Percentiles rank a stretch among this genome's conserved stretches.
Evolutionary conservation across 495 filamentous ascomycete species (phyloP).

Genomic region (Chaetomium tenue): DNA sequence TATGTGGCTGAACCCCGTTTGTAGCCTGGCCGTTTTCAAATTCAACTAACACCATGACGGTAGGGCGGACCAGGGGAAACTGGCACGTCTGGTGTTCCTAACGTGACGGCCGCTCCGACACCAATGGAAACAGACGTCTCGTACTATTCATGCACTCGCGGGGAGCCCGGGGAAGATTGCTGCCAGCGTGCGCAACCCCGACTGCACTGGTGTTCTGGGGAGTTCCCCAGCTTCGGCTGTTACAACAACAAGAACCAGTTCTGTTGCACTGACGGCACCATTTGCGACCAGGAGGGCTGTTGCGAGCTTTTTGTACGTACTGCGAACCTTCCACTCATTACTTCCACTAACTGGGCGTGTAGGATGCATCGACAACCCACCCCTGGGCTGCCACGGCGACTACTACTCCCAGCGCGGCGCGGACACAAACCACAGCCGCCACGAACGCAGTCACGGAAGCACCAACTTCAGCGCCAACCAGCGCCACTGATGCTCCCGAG

Average conservation of each 20-base stretch:
- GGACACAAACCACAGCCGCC: background rate
- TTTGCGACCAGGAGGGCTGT: conserved; percentile 13
- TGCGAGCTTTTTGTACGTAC: conserved; percentile 9
- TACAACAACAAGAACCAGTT: conserved; percentile 12
- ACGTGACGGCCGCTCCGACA: background rate
- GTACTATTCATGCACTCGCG: background rate
- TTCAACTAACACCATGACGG: background rate
- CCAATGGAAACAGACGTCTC: background rate
- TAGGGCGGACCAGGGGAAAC: conserved; percentile 3
- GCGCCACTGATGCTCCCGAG: no score
- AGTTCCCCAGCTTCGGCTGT: background rate
- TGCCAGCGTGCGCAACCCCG: background rate
- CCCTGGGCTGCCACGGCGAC: background rate
- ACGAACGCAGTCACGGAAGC: background rate
- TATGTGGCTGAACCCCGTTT: background rate
- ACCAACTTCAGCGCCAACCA: background rate
- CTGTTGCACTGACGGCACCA: conserved; percentile 11
- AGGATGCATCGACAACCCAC: background rate
- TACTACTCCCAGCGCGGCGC: background rate
- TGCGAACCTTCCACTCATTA: background rate
- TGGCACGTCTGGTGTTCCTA: conserved; percentile 2
- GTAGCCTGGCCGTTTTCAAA: background rate
- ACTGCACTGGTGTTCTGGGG: conserved; percentile 7
- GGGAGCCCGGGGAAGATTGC: conserved; percentile 3
- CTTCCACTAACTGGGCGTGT: background rate